A percentile compares a stretch with the other conserved stretches of the same genome.
Evolutionary conservation across 2,329 filamentous ascomycete species (phyloP).

Genomic region (Alternaria hordeiaustralica): DNA sequence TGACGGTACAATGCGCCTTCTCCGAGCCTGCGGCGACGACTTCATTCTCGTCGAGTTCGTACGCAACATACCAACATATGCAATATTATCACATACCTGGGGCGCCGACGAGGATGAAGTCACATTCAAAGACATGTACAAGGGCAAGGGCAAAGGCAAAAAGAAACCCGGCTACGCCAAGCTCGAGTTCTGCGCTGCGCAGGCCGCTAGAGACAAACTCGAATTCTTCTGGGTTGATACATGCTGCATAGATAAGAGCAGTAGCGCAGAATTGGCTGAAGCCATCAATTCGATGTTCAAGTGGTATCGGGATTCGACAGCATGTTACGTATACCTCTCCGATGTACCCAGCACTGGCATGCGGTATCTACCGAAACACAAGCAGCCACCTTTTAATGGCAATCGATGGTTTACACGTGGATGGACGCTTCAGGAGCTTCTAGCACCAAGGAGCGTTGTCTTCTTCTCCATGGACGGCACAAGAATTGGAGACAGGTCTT

Average conservation of each 20-base stretch:
- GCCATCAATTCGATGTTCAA: conserved; percentile 3
- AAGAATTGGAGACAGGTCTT: background rate
- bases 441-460: background rate
- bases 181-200: background rate
- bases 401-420: conserved; percentile 2
- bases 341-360: background rate
- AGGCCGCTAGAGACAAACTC: background rate
- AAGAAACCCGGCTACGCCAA: background rate
- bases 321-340: conserved; percentile 3
- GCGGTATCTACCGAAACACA: background rate
- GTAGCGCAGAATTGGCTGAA: conserved; percentile 1
- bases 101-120: conserved; percentile 1
- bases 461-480: background rate
- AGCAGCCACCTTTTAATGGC: background rate
- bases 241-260: conserved; percentile 11
- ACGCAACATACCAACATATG: background rate
- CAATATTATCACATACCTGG: conserved; percentile 12
- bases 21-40: background rate
- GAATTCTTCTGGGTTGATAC: conserved; percentile 10
- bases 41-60: background rate
- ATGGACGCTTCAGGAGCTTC: conserved; percentile 2
- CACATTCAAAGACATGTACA: background rate
- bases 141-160: background rate
- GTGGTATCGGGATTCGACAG: background rate
- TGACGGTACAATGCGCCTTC: background rate